Evolutionary conservation across 2,329 filamentous ascomycete species (phyloP).

Genomic region (Aspergillus floridensis): DNA sequence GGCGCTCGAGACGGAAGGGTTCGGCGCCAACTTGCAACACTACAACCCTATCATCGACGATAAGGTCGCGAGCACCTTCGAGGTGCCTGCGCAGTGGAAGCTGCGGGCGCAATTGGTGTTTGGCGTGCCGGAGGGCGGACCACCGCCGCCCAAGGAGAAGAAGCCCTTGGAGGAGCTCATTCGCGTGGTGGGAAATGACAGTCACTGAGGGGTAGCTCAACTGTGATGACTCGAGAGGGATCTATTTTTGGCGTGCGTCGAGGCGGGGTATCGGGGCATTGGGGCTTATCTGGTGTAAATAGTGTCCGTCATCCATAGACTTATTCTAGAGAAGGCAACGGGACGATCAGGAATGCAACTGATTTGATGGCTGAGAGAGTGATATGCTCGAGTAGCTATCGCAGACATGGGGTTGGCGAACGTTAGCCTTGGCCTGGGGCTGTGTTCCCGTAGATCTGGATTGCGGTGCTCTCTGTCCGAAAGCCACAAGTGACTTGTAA

Average conservation of each 20-base stretch:
- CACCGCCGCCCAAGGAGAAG: conserved; percentile 8
- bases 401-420: not conserved
- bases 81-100: conserved; percentile 66
- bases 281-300: not conserved
- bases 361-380: not conserved
- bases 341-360: not conserved
- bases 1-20: conserved; percentile 73
- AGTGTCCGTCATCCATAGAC: not conserved
- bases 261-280: not conserved
- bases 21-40: conserved; percentile 83
- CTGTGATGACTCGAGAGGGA: not conserved
- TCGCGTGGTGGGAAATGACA: not conserved
- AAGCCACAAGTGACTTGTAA: not conserved
- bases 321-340: not conserved
- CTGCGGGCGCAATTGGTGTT: conserved; percentile 79
- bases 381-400: not conserved
- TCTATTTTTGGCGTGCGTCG: not conserved
- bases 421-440: not conserved
- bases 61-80: conserved; percentile 65
- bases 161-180: conserved; percentile 6
- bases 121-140: conserved; percentile 31
- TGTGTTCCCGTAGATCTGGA: not conserved
- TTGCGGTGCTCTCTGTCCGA: not conserved
- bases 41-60: conserved; percentile 81
- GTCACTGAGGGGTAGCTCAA: not conserved